Evolutionary conservation across 176 grass and related monocot species (phyloP).

Genomic region (Puccinellia tenuiflora): DNA sequence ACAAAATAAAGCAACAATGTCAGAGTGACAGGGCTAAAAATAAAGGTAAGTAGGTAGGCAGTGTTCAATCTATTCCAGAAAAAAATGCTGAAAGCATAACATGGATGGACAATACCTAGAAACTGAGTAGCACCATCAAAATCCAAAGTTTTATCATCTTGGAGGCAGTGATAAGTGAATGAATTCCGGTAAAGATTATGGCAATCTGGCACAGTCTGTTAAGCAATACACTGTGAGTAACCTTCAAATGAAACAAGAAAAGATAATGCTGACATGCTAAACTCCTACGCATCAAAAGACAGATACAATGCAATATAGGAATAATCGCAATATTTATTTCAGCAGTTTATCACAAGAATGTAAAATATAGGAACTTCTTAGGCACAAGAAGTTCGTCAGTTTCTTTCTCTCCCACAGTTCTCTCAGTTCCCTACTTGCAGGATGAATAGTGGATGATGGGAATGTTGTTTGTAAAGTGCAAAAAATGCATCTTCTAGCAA

Average conservation of each 20-base stretch:
- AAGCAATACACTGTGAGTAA: conserved; percentile 21
- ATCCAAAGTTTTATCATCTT: conserved; percentile 49
- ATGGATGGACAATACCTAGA: conserved; percentile 43
- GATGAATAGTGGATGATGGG: not conserved
- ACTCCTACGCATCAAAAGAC: conserved; percentile 2
- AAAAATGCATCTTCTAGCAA: not conserved
- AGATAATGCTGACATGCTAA: not conserved
- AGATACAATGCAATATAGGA: not conserved
- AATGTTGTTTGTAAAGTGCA: not conserved
- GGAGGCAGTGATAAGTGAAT: conserved; percentile 55
- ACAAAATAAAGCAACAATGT: not conserved
- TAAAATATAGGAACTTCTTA: not conserved
- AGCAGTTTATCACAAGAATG: not conserved
- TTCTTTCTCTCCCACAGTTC: not conserved
- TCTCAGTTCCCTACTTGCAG: not conserved
- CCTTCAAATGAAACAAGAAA: not conserved
- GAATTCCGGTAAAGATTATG: conserved; percentile 54
- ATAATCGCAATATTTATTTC: not conserved
- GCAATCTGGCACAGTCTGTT: conserved; percentile 62
- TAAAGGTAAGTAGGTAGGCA: not conserved
- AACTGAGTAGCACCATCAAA: conserved; percentile 62
- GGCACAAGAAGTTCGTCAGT: not conserved
- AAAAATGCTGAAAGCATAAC: conserved; percentile 18
- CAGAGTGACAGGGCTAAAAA: conserved; percentile 1
- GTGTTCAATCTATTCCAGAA: conserved; percentile 4